Base-by-base conservation (phyloP, 306 rosid genomes). In the Cucumis melo region DNA sequence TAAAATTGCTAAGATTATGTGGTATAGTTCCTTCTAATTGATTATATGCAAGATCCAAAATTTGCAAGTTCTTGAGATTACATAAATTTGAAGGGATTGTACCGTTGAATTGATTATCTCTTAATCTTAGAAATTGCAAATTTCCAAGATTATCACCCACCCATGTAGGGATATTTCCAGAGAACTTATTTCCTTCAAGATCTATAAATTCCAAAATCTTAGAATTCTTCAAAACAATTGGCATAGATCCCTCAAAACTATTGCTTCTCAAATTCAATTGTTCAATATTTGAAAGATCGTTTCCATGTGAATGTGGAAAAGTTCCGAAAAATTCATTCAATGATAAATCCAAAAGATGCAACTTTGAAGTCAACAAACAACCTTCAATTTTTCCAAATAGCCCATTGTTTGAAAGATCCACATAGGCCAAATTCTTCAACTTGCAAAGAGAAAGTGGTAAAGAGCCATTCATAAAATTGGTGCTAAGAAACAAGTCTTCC, bases 121-220 rank as follows among this genome's bases (percentile, higher is more conserved):
- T 44, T 5, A 80, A 55, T 17, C 77, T 64, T 0, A 83, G 68
- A 55, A 83, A 5, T 15, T 15, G 39, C 77, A 83, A 36, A 6
- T 21, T 23, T 15, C 19, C 4, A 11, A 83, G 1, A 24, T 0
- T 60, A 60, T 60, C 39, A 6, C 41, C 66, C n/a, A 60, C 11
- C 66, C 66, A 60, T 27, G n/a, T 13, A 3, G 85, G 76, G 10
- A 80, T 51, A 0, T 24, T 0, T 10, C 74, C 34, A 0, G 10
- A 55, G 2, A 83, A 65, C 3, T 7, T 8, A 16, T 80, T 77
- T 17, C 48, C 39, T 8, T 19, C 77, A 7, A 83, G 42, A 60
- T 60, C 38, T 27, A 60, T 27, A 27, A 11, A 14, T 3, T 0
- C 0, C 32, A 83, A 60, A 24, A 1, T 5, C 2, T 27, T 60